Base-by-base conservation (phyloP, 2,329 filamentous ascomycete species). In the Phialemoniopsis sp. region DNA sequence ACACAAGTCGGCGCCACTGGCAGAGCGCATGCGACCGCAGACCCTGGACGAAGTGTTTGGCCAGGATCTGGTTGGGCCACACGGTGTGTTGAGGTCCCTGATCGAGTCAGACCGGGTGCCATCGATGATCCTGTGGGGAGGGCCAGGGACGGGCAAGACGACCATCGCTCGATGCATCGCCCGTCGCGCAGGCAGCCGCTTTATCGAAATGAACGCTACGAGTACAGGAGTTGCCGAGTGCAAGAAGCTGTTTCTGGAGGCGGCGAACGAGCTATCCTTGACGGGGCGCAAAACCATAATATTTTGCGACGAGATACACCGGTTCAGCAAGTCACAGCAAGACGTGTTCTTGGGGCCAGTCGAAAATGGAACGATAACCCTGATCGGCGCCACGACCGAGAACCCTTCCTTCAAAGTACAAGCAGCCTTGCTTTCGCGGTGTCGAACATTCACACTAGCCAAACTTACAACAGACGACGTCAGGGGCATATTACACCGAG, bases 241-340 rank as follows among this genome's bases (percentile, higher is more conserved):
- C 73, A 95, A 96, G 66, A 93, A 89, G 69, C 75, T 96, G 39
- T 96, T 97, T 54, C 69, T 73, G 16, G 89, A 96, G 49, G 90
- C 93, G 0, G 80, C 78, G 43, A 87, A 82, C 53, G 93, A 97
- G 58, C 66, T 89, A 34, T 68, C 72, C 2, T 68, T 97, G 37
- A 94, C 89, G 0, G 91, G 91, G 2, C 77, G 89, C 45, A 91
- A 87, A 65, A 97, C 93, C 0, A 95, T 98, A 47, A 81, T 98
- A 47, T 98, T 98, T 60, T 96, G 91, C 66, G 93, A 98, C 65
- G 93, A 97, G 68, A 93, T 96, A 35, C 89, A 95, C 62, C 73
- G 91, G 19, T 95, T 95, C 69, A 86, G 78, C 50, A 96, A 95
- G 64, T 76, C 82, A 0, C 93, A 97, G 59, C 93, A 98, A 57